Base-by-base conservation (phyloP, 768 basidiomycete genomes). In the Amanita rubescens region DNA sequence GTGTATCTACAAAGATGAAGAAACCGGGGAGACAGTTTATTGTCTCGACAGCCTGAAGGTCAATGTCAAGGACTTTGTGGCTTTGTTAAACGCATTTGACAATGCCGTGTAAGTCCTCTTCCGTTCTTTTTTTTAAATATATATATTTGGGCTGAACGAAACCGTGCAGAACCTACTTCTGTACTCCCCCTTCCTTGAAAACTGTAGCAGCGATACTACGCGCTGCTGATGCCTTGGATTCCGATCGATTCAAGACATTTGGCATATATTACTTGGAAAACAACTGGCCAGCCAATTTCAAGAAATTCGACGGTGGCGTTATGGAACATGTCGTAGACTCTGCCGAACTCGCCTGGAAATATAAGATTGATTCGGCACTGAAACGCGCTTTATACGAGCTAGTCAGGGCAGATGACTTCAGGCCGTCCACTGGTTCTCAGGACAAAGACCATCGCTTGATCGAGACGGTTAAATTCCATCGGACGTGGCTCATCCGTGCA, bases 31-130 rank as follows among this genome's bases (percentile, higher is more conserved):
- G 0, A 35, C 47, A 6, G 47, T 34, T 32, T 33, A 34, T 19
- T 32, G 34, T 9, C 47, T 48, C 3, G 56, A 57, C 12, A 58
- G 35, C 1, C 10, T 53, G 1, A 61, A 63, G 2, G 59, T 70
- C 9, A 56, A 49, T 2, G 62, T 58, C 4, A 32, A 58, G 0
- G 74, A 76, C 53, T 73, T 74, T 42, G 66, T 62, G 38, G 46
- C 43, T 2, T 57, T 72, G 27, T 53, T 75, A 15, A 53, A 55
- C 9, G 63, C 67, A 0, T 46, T 72, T 8, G 71, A 74, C 22
- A 58, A 67, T 17, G 63, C 62, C 7, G 62, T 68, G 72, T 75
- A 30, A 30, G 4, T 2, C 39, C 39, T 30, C 27, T 41, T 22
- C 7, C 22, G 5, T 3, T 5, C 27, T 14, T 25, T 12, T 25